These are phyloP conservation scores for Gardenia jasminoides DNA, from an alignment of 257 asterid species.

Conservation along the genomic window DNA sequence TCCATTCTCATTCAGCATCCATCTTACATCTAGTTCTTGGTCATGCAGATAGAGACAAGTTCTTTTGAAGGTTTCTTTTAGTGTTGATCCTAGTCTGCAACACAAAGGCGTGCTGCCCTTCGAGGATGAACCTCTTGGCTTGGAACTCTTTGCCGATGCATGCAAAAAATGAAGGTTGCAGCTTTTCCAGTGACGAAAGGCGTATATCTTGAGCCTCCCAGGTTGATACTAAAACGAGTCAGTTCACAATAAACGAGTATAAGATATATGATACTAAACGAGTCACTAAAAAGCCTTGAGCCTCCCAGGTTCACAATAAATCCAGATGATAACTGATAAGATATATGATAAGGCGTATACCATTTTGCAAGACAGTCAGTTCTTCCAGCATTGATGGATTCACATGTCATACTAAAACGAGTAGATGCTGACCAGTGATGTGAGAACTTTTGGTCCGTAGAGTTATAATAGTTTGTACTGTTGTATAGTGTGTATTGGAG, in stretches of 20 bases:
- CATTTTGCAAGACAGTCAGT: neutral
- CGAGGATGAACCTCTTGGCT: neutral
- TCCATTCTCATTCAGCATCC: slow-evolving; percentile 24
- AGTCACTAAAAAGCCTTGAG: no score
- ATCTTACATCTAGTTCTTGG: slow-evolving; percentile 18
- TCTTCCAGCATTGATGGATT: neutral
- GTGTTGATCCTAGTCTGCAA: slow-evolving; percentile 10
- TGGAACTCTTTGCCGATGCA: slow-evolving; percentile 4
- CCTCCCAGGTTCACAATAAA: no score
- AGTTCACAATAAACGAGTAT: no score
- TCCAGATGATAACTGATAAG: no score
- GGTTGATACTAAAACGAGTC: no score
- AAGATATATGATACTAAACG: no score
- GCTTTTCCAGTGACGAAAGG: neutral
- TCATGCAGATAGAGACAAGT: slow-evolving; percentile 20
- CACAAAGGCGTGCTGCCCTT: neutral
- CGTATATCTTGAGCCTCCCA: neutral
- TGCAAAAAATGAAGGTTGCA: neutral
- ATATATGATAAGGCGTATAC: no score
- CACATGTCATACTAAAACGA: neutral
- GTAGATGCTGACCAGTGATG: neutral
- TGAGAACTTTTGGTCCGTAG: neutral
- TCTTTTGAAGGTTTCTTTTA: neutral
- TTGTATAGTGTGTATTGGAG: neutral
- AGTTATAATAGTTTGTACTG: neutral